Conservation (phyloP, 2,329 filamentous ascomycete species). For the Microcera coccophila region DNA sequence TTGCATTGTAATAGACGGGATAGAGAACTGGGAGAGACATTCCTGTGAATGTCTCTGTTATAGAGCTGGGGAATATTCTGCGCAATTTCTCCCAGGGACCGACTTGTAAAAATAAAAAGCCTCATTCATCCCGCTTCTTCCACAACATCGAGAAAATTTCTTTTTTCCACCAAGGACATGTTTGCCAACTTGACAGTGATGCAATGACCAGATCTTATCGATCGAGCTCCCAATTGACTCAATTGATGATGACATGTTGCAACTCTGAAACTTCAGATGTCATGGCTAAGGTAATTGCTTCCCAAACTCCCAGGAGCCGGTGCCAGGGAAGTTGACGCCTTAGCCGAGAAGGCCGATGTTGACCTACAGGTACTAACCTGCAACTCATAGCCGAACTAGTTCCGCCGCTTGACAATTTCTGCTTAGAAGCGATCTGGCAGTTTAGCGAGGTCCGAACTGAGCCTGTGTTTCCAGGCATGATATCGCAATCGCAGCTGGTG, state of each 20-base stretch:
- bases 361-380: slow-evolving; percentile 16
- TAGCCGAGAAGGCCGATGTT: slow-evolving; percentile 19
- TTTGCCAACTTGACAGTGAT: slow-evolving; percentile 8
- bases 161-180: slow-evolving; percentile 17
- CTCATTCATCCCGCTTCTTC: slow-evolving; percentile 38
- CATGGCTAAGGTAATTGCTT: slow-evolving; percentile 27
- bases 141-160: slow-evolving; percentile 30
- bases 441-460: slow-evolving; percentile 11
- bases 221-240: slow-evolving; percentile 20
- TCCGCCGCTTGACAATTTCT: slow-evolving; percentile 14
- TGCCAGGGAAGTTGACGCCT: slow-evolving; percentile 25
- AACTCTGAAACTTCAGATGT: slow-evolving; percentile 7
- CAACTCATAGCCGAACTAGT: slow-evolving; percentile 28
- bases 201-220: slow-evolving; percentile 3
- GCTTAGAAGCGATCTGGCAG: slow-evolving; percentile 10
- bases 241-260: slow-evolving; percentile 17
- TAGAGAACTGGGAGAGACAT: slow-evolving; percentile 37
- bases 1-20: slow-evolving; percentile 41
- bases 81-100: slow-evolving; percentile 33
- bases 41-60: slow-evolving; percentile 33
- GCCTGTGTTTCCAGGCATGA: slow-evolving; percentile 30
- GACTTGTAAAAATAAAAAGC: slow-evolving; percentile 44
- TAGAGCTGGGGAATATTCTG: slow-evolving; percentile 35
- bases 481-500: slow-evolving; percentile 13
- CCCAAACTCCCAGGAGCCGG: slow-evolving; percentile 29